Percentiles rank a stretch among this genome's conserved stretches.
These are phyloP conservation scores for Lippia alba DNA, from an alignment of 305 asterid genomes.

Conservation along the genomic window DNA sequence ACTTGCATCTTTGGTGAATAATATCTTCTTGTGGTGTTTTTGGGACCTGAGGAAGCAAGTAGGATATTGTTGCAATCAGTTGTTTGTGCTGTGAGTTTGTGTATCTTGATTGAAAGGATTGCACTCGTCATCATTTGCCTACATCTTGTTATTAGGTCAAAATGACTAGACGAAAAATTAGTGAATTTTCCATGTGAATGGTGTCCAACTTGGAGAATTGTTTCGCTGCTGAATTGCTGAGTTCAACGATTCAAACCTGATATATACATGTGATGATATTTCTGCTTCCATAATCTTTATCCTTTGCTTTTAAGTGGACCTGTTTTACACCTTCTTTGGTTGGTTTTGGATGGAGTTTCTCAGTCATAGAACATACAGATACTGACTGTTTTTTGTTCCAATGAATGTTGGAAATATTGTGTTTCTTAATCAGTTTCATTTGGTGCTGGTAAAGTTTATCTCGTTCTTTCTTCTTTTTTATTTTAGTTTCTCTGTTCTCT, in stretches of 20 bases:
- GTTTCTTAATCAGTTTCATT: no score
- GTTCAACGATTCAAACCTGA: no score
- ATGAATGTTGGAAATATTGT: no score
- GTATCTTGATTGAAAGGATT: no score
- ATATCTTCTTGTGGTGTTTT: background rate
- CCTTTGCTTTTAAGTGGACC: background rate
- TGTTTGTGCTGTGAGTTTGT: background rate
- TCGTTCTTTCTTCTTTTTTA: background rate
- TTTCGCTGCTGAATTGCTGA: no score
- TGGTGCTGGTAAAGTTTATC: background rate
- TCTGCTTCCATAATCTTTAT: background rate
- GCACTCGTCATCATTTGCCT: no score
- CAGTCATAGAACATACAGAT: no score
- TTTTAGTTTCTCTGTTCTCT: background rate
- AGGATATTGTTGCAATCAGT: background rate
- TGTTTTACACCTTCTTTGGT: background rate
- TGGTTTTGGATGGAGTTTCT: background rate
- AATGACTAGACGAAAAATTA: no score
- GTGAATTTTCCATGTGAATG: no score
- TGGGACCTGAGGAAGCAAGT: background rate
- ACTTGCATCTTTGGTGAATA: background rate
- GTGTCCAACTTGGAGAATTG: no score
- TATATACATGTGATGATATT: background rate
- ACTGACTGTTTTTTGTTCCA: no score
- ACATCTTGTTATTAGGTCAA: no score